Conservation (phyloP, 2,329 filamentous ascomycete species). For the Fusarium protoensiforme region DNA sequence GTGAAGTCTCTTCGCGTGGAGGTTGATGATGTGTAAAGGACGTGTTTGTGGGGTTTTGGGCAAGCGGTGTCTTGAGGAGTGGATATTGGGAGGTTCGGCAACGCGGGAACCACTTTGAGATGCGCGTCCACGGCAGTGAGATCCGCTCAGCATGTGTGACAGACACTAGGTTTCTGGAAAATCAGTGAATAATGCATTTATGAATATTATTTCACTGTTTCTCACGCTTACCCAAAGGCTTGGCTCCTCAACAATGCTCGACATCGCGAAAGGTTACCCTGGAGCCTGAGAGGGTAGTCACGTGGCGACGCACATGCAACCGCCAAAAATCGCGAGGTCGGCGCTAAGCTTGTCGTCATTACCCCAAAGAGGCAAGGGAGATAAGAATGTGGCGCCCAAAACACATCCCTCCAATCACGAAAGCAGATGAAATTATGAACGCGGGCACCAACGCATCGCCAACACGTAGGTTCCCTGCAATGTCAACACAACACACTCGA, state of each 20-base stretch:
- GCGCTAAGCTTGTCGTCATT: slow-evolving; percentile 32
- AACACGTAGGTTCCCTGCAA: slow-evolving; percentile 37
- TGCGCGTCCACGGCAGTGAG: background rate
- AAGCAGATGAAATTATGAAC: slow-evolving; percentile 22
- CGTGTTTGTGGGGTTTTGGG: background rate
- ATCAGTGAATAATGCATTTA: background rate
- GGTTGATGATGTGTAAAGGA: background rate
- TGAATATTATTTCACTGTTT: background rate
- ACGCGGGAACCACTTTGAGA: background rate
- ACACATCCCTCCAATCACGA: slow-evolving; percentile 25
- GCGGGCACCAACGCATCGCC: slow-evolving; percentile 1
- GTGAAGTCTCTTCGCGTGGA: background rate
- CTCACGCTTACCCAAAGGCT: background rate
- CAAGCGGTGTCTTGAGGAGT: background rate
- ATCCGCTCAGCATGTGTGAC: background rate
- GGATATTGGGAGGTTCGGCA: background rate
- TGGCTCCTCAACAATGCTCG: background rate
- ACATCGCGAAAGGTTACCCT: slow-evolving; percentile 16
- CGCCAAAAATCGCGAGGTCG: background rate
- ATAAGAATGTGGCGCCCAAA: slow-evolving; percentile 26
- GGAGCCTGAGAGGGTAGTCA: background rate
- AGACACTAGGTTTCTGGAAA: background rate
- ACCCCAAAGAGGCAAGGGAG: slow-evolving; percentile 5
- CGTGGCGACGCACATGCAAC: slow-evolving; percentile 3
- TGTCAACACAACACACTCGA: slow-evolving; percentile 6